Evolutionary conservation across 108 stramenopile genomes (phyloP).

Genomic region (Skeletonema potamos): DNA sequence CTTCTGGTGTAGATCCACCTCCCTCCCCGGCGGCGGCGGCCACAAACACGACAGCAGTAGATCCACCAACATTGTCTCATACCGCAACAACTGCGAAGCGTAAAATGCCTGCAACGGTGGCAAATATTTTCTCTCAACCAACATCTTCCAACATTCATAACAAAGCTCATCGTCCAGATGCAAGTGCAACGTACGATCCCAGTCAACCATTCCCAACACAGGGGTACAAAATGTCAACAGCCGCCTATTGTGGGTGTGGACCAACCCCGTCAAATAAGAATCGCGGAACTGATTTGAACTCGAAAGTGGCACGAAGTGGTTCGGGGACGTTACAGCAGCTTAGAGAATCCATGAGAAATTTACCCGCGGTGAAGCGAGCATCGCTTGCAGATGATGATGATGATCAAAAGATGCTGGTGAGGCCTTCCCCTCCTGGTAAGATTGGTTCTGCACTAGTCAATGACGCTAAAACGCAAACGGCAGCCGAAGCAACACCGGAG

Average conservation of each 20-base stretch:
- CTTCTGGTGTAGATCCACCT: neutral
- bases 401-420: neutral
- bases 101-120: neutral
- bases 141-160: neutral
- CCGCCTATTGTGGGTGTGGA: conserved; percentile 37
- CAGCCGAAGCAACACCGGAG: neutral
- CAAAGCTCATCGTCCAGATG: neutral
- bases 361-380: neutral
- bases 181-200: conserved; percentile 14
- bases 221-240: conserved; percentile 25
- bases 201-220: conserved; percentile 11
- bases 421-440: neutral
- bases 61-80: neutral
- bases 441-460: neutral
- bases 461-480: neutral
- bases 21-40: neutral
- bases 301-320: neutral
- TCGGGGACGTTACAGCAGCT: neutral
- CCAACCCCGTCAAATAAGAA: conserved; percentile 19
- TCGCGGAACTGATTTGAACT: neutral
- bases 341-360: neutral
- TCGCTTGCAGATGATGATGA: neutral
- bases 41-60: neutral
- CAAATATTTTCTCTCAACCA: conserved; percentile 11
- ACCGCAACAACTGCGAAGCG: neutral